Conservation (phyloP, 139 green algal genomes). For the Ettlia oleoabundans region DNA sequence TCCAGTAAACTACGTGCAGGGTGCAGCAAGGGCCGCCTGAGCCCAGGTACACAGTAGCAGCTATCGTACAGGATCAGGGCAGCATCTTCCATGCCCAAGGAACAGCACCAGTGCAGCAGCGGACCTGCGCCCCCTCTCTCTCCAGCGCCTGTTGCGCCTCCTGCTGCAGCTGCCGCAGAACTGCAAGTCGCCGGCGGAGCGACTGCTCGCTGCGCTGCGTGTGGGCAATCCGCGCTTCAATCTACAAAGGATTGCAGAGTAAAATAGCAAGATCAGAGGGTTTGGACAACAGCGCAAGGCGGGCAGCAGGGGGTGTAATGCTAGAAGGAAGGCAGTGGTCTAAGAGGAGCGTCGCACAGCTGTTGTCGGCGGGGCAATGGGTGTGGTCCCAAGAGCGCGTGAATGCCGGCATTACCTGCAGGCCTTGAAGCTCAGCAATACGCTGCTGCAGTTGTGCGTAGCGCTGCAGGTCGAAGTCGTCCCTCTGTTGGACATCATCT, state of each 20-base stretch:
- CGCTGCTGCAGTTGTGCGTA: constrained; percentile 10
- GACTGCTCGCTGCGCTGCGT: not conserved
- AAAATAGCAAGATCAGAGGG: no score
- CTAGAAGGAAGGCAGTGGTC: no score
- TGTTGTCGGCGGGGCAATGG: no score
- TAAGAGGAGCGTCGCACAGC: no score
- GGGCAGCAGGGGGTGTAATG: not conserved
- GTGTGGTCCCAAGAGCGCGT: no score
- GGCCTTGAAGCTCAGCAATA: constrained; percentile 10
- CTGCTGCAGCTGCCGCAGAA: not conserved
- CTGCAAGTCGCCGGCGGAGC: not conserved
- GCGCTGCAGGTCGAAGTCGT: constrained; percentile 4
- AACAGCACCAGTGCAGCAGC: no score
- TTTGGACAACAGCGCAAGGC: not conserved
- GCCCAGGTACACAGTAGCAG: no score
- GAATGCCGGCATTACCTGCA: constrained; percentile 23
- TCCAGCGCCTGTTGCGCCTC: not conserved
- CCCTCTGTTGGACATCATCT: not conserved
- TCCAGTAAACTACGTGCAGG: not conserved
- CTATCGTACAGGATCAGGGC: no score
- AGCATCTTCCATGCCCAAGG: no score
- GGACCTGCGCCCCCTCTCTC: not conserved
- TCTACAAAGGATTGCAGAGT: not conserved
- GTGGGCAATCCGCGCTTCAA: not conserved
- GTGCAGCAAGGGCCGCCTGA: not conserved